Evolutionary conservation across 2,329 filamentous ascomycete species (phyloP).

Genomic region (Scorias spongiosa): DNA sequence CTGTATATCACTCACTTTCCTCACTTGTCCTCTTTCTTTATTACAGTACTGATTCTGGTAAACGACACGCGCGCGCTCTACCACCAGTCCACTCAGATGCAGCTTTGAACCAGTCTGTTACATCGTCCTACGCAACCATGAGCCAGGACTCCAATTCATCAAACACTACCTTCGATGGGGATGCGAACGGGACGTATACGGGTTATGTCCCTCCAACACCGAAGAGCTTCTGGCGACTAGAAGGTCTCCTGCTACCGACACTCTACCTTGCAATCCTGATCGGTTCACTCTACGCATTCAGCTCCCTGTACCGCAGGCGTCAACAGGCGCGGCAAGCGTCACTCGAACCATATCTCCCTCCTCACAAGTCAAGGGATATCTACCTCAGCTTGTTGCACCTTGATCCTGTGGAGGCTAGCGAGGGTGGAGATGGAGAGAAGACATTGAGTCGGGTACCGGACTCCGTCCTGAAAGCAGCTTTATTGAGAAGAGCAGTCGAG

Average conservation of each 20-base stretch:
- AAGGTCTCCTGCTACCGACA: slow-evolving; percentile 71
- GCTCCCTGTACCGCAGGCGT: slow-evolving; percentile 79
- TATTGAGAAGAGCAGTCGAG: slow-evolving; percentile 77
- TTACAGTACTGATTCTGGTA: no score
- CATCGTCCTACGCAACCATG: slow-evolving; percentile 6
- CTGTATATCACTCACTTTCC: no score
- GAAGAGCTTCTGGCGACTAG: slow-evolving; percentile 38
- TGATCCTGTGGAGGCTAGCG: slow-evolving; percentile 31
- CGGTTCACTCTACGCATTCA: slow-evolving; percentile 83
- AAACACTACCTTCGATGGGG: slow-evolving; percentile 6
- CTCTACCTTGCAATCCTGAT: slow-evolving; percentile 79
- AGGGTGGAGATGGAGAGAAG: slow-evolving; percentile 49
- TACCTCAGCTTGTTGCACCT: slow-evolving; percentile 87
- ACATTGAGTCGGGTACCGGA: slow-evolving; percentile 54
- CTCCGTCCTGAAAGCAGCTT: slow-evolving; percentile 70
- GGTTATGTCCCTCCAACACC: slow-evolving; percentile 9
- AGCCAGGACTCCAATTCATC: slow-evolving; percentile 14
- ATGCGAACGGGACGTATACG: slow-evolving; percentile 10
- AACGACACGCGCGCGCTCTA: no score
- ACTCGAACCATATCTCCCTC: slow-evolving; percentile 85
- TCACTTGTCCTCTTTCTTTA: no score
- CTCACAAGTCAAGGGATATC: slow-evolving; percentile 82
- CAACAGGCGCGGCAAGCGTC: slow-evolving; percentile 68
- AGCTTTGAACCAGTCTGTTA: neutral
- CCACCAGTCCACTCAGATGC: neutral